Conservation (phyloP, 2,329 filamentous ascomycete species). For the Ascocoryne sarcoides region DNA sequence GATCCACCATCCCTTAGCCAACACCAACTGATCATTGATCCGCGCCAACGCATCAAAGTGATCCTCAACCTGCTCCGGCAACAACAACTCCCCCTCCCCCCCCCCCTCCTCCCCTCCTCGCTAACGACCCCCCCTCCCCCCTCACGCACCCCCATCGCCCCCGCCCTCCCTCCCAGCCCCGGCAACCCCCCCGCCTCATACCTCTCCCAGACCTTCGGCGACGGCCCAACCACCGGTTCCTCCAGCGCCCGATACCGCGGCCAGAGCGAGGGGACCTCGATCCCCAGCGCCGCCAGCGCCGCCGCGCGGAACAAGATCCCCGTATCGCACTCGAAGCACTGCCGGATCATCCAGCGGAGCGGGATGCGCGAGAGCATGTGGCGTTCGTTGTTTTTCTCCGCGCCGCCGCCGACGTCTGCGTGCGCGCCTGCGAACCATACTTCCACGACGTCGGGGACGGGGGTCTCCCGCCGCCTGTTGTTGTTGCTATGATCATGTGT, state of each 20-base stretch:
- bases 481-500: no score
- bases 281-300: constrained; percentile 32
- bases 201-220: constrained; percentile 29
- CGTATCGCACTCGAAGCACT: constrained; percentile 38
- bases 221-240: constrained; percentile 29
- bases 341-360: constrained; percentile 39
- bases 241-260: constrained; percentile 30
- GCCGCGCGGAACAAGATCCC: constrained; percentile 35
- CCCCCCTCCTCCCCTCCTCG: constrained; percentile 11
- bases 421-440: constrained; percentile 38
- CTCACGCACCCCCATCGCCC: no score
- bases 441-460: no score
- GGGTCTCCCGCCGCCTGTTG: no score
- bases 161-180: constrained; percentile 19
- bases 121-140: background rate
- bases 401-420: constrained; percentile 37
- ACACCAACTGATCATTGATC: constrained; percentile 33
- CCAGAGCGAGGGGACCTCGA: constrained; percentile 35
- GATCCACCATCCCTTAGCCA: constrained; percentile 35
- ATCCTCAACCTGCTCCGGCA: constrained; percentile 35
- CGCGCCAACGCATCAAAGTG: constrained; percentile 34
- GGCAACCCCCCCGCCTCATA: constrained; percentile 29
- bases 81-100: constrained; percentile 10
- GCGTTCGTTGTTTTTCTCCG: constrained; percentile 32
- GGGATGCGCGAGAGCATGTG: constrained; percentile 38